Percentiles rank a stretch among this genome's conserved stretches.
Conservation (phyloP, 1,284 basidiomycete species). For the Moesziomyces sp. region DNA sequence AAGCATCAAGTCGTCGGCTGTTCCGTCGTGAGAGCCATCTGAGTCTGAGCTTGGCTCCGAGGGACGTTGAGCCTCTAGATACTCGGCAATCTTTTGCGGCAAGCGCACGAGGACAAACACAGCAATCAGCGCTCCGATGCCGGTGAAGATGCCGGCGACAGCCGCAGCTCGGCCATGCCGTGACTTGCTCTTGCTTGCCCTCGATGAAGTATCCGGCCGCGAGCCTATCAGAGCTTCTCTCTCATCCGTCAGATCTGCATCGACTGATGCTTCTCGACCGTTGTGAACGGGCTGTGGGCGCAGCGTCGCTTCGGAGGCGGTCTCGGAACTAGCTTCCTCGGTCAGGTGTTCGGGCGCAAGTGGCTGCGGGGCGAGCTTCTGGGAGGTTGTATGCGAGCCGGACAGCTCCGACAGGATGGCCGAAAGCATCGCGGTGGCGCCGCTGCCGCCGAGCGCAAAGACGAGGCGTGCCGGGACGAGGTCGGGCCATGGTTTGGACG, state of each 20-base stretch:
- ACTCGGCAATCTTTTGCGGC: conserved; percentile 39
- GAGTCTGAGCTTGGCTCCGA: not conserved
- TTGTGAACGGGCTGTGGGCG: not conserved
- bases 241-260: not conserved
- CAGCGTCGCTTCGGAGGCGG: conserved; percentile 6
- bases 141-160: conserved; percentile 48
- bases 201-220: not conserved
- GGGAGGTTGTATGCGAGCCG: not conserved
- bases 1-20: conserved; percentile 19
- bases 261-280: not conserved
- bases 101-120: conserved; percentile 54
- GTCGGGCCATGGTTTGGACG: conserved; percentile 49
- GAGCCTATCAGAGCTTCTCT: conserved; percentile 3
- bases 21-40: not conserved
- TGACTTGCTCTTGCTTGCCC: not conserved
- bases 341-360: not conserved
- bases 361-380: not conserved
- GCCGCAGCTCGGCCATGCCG: conserved; percentile 48
- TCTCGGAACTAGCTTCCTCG: not conserved
- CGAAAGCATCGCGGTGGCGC: conserved; percentile 54
- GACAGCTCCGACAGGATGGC: conserved; percentile 37
- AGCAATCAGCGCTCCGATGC: conserved; percentile 45
- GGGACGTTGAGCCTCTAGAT: conserved; percentile 17
- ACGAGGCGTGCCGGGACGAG: conserved; percentile 48
- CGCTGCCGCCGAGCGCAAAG: conserved; percentile 54